Base-by-base conservation (phyloP, 176 grass and related monocot species). In the Dendrocalamus sinicus region DNA sequence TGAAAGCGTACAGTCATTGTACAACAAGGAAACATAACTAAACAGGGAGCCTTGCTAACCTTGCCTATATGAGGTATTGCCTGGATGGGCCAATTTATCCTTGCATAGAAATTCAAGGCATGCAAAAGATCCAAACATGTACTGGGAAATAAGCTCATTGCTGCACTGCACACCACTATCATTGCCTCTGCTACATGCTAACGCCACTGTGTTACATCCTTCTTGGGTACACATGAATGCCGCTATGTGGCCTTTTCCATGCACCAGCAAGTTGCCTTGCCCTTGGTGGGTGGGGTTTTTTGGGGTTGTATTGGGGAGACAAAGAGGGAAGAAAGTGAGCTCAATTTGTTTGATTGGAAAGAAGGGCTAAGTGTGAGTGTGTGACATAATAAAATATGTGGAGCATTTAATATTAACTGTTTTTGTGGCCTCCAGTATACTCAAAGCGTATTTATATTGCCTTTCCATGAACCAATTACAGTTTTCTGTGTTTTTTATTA, bases 401-500 rank as follows among this genome's bases (percentile, higher is more conserved):
- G 65, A 87, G 23, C 48, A 59, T 40, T 55, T 46, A 82, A 41
- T 60, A 32, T 51, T 47, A 82, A 35, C 71, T 60, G 23, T 39
- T 28, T 9, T 61, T 44, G 43, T 63, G 53, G 6, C 45, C 30
- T 90, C 9, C 39, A 37, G 39, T 54, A 65, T 57, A 62, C 61
- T 64, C 6, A 9, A 63, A 77, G 6, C 9, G 16, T 40, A 15
- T 43, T 19, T 63, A 48, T 77, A 2, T 9, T 10, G 4, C 8
- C 24, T 78, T 69, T 45, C 53, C 30, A 9, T 70, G 62, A 63
- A 64, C 19, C 4, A 6, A 65, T 63, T 45, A 39, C 10, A 76
- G 37, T 72, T 72, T 77, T 12, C 5, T 82, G 12, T 61, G 16
- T 67, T 88, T 77, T 58, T 62, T 66, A n/a, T 74, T 37, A 55